A percentile compares a stretch with the other conserved stretches of the same genome.
phyloP scores from a whole-genome alignment of 2,329 filamentous ascomycete species.

The Stachybotrys echinatus region DNA sequence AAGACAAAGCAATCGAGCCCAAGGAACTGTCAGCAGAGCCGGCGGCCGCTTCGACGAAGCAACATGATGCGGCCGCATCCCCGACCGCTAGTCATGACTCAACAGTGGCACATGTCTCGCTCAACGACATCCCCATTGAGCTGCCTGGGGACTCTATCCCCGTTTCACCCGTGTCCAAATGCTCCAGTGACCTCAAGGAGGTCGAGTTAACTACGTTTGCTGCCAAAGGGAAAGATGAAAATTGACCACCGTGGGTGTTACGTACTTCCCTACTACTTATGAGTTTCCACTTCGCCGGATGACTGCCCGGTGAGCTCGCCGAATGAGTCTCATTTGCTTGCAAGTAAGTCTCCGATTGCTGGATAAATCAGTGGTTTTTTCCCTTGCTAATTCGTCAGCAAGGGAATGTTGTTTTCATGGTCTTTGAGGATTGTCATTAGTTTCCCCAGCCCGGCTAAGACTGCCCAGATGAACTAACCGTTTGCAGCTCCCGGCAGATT shows the following conservation, averaged over 20 bases:
- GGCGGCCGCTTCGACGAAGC: background rate
- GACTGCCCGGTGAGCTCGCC: no score
- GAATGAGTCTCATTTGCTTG: background rate
- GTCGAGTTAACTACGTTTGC: no score
- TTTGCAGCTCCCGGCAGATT: background rate
- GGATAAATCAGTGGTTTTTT: background rate
- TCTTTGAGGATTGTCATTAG: background rate
- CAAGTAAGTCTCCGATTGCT: background rate
- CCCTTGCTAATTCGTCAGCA: no score
- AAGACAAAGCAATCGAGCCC: background rate
- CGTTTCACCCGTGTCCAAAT: background rate
- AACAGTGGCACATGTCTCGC: background rate
- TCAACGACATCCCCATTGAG: background rate
- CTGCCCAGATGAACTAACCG: background rate
- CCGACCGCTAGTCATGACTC: no score
- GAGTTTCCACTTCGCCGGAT: background rate
- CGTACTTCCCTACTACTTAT: background rate
- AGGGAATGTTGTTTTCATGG: no score
- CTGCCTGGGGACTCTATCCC: background rate
- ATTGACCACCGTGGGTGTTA: no score
- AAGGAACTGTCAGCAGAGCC: background rate
- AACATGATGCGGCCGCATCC: background rate
- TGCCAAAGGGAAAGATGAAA: no score
- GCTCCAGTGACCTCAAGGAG: background rate
- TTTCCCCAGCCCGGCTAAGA: background rate